These are phyloP conservation scores for Metarhizium album DNA, from an alignment of 2,329 filamentous ascomycete species.

Conservation along the genomic window DNA sequence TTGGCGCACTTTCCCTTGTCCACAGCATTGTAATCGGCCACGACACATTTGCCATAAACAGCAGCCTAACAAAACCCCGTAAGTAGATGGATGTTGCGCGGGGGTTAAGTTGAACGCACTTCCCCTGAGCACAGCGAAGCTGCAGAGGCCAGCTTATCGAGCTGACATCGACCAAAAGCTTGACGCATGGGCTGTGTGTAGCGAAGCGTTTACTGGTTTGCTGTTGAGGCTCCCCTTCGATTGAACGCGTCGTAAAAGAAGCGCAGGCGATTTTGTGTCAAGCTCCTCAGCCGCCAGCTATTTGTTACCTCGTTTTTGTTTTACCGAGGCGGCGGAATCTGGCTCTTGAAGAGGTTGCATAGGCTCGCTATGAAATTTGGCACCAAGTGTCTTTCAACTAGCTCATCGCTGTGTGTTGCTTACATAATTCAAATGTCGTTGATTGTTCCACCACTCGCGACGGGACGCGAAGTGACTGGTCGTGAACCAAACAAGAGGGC, in stretches of 20 bases:
- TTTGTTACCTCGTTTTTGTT: too few relatives aligned
- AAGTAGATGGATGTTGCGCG: not conserved
- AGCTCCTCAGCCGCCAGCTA: too few relatives aligned
- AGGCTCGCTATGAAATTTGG: too few relatives aligned
- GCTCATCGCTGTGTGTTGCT: not conserved
- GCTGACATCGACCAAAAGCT: constrained; percentile 28
- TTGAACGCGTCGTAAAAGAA: too few relatives aligned
- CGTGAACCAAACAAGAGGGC: not conserved
- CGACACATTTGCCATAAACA: constrained; percentile 82
- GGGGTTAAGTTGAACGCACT: constrained; percentile 23
- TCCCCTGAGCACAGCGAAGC: constrained; percentile 44
- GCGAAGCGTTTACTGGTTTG: not conserved
- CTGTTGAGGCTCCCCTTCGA: constrained; percentile 14
- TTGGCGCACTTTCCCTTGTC: constrained; percentile 82
- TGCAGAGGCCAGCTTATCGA: constrained; percentile 44
- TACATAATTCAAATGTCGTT: not conserved
- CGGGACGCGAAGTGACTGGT: not conserved
- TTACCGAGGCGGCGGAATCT: too few relatives aligned
- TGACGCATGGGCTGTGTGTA: constrained; percentile 2
- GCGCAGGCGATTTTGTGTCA: too few relatives aligned
- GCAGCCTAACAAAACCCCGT: constrained; percentile 47
- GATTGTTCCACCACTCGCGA: not conserved
- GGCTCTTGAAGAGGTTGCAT: too few relatives aligned
- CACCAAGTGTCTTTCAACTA: not conserved
- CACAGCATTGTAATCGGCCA: constrained; percentile 80